Percentiles rank a stretch among this genome's conserved stretches.
Evolutionary conservation across 805 yeast genomes (phyloP).

Genomic region (Candida lessepsii): DNA sequence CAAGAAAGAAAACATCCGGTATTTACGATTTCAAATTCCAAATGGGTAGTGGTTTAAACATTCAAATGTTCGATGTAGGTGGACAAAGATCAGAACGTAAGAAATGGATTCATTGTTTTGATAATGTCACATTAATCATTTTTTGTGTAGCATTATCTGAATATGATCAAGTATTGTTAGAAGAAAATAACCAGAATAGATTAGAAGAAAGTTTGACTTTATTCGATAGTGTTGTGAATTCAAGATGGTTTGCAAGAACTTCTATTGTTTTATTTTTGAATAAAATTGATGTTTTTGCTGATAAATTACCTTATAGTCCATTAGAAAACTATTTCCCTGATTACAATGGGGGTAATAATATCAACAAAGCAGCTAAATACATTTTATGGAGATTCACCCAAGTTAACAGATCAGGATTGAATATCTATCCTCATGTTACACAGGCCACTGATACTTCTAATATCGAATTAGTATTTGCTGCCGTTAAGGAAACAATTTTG

Average conservation of each 20-base stretch:
- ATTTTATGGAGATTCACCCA: slow-evolving; percentile 88
- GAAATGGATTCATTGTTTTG: slow-evolving; percentile 97
- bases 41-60: slow-evolving; percentile 53
- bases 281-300: slow-evolving; percentile 87
- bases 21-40: slow-evolving; percentile 79
- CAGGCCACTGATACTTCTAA: slow-evolving; percentile 94
- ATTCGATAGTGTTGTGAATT: slow-evolving; percentile 87
- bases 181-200: slow-evolving; percentile 72
- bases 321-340: slow-evolving; percentile 83
- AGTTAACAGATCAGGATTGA: slow-evolving; percentile 76
- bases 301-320: slow-evolving; percentile 78
- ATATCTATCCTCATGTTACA: slow-evolving; percentile 86
- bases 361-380: slow-evolving; percentile 87
- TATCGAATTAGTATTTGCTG: slow-evolving; percentile 81
- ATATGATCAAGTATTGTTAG: slow-evolving; percentile 83
- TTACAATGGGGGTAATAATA: slow-evolving; percentile 85
- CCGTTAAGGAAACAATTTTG: slow-evolving; percentile 75
- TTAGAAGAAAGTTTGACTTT: slow-evolving; percentile 78
- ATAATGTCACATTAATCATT: slow-evolving; percentile 83
- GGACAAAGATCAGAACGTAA: slow-evolving; percentile 95
- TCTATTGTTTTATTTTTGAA: slow-evolving; percentile 84
- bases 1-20: slow-evolving; percentile 91
- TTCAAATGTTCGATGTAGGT: slow-evolving; percentile 75
- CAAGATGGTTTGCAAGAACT: slow-evolving; percentile 88
- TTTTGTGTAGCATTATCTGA: slow-evolving; percentile 91